Evolutionary conservation across 768 basidiomycete species (phyloP).

Genomic region (Lactifluus pinguis): DNA sequence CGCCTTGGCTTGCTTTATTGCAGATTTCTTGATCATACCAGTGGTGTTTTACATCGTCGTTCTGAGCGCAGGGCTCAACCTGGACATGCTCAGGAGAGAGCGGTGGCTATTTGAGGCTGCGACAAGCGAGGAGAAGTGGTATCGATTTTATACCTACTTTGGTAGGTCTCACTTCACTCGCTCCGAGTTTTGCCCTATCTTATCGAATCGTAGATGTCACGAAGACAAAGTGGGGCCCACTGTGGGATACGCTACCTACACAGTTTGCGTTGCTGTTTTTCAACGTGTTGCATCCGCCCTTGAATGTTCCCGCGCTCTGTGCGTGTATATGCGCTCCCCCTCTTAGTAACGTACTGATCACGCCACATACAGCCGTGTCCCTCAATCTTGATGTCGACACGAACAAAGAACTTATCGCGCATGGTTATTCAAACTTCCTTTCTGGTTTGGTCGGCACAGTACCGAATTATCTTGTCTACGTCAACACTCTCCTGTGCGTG

Average conservation of each 20-base stretch:
- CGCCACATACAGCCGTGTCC: conserved; percentile 55
- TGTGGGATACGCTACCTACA: conserved; percentile 84
- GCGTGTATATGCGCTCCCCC: conserved; percentile 17
- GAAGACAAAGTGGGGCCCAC: conserved; percentile 49
- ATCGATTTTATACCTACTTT: conserved; percentile 73
- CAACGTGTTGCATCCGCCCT: conserved; percentile 74
- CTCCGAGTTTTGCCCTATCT: not conserved
- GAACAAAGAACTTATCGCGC: conserved; percentile 84
- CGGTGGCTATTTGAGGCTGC: conserved; percentile 89
- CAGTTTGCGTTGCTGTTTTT: conserved; percentile 90
- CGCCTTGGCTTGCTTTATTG: not conserved
- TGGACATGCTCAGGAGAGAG: conserved; percentile 44
- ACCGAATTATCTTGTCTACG: conserved; percentile 84
- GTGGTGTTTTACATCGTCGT: conserved; percentile 77
- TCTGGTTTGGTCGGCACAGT: conserved; percentile 78
- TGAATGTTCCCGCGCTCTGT: conserved; percentile 88
- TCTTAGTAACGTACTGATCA: not conserved
- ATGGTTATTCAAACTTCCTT: conserved; percentile 85
- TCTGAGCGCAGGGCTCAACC: conserved; percentile 48
- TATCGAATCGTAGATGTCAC: conserved; percentile 40
- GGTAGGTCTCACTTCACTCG: conserved; percentile 36
- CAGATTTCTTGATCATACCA: conserved; percentile 78
- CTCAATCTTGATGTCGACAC: conserved; percentile 85
- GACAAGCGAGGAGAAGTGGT: conserved; percentile 50
- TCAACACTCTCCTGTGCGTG: conserved; percentile 46